Evolutionary conservation across 2,329 filamentous ascomycete species (phyloP).

Genomic region (Ophiosphaerella narmari): DNA sequence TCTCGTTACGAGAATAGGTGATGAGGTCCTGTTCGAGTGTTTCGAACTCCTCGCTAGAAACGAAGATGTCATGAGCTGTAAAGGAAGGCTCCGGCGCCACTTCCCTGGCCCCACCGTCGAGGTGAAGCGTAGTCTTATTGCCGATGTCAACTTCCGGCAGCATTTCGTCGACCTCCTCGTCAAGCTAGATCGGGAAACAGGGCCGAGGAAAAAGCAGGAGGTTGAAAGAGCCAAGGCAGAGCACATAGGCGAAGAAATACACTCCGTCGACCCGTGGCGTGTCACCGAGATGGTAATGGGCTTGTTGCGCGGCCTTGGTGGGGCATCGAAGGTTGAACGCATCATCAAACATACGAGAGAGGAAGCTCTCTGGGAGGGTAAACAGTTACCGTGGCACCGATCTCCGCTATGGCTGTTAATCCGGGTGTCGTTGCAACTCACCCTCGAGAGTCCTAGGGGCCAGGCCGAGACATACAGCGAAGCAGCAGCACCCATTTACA

Average conservation of each 20-base stretch:
- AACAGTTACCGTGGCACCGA: conserved; percentile 52
- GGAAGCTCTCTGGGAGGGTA: conserved; percentile 55
- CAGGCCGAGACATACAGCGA: not conserved
- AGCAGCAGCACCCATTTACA: conserved; percentile 47
- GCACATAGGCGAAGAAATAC: conserved; percentile 49
- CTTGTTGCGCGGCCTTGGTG: conserved; percentile 44
- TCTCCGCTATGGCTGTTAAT: conserved; percentile 61
- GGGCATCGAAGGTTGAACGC: conserved; percentile 11
- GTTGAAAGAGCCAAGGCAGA: conserved; percentile 47
- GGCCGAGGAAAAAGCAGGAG: conserved; percentile 2
- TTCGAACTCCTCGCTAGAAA: conserved; percentile 54
- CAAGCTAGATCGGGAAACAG: too few relatives aligned
- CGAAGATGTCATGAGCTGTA: conserved; percentile 36
- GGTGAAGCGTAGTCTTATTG: too few relatives aligned
- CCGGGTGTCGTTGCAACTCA: conserved; percentile 55
- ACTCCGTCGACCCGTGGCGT: conserved; percentile 55
- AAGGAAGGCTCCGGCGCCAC: not conserved
- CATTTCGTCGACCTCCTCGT: too few relatives aligned
- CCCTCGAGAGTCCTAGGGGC: conserved; percentile 10
- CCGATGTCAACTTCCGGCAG: too few relatives aligned
- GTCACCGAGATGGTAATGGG: conserved; percentile 58
- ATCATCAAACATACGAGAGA: conserved; percentile 60
- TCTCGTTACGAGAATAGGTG: conserved; percentile 38
- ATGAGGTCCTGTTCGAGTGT: conserved; percentile 44
- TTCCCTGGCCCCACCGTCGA: too few relatives aligned